Base-by-base conservation (phyloP, 345 rosid genomes). In the Syzygium oleosum region DNA sequence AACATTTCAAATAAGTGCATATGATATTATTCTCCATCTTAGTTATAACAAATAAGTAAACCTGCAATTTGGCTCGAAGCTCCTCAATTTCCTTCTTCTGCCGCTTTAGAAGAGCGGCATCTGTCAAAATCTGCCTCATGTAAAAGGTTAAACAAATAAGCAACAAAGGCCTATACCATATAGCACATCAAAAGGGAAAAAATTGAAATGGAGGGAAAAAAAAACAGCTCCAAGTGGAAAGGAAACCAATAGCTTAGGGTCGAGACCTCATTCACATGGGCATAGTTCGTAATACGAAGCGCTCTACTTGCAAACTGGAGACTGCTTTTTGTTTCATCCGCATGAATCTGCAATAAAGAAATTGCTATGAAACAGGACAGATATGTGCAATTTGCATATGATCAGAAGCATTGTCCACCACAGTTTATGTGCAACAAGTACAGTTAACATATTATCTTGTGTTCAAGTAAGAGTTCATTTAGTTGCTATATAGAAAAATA, bases 1-100 rank as follows among this genome's bases (percentile, higher is more conserved):
- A 56, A 41, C 51, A 65, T 38, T 84, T 31, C 29, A 90, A 83
- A 87, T 83, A 63, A 84, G 59, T 46, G 87, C 56, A 17, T 31
- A 16, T 8, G 12, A 73, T 38, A 38, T 73, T 73, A 49, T 38
- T 73, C 80, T 73, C 56, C n/a, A 79, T 79, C 21, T 53, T 61
- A 58, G 41, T 52, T 41, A 34, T 10, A 17, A 84, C 55, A 88
- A 55, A 73, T 63, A 34, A 29, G 65, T 88, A 38, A 87, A 94
- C 99, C 97, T 92, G 95, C 88, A 96, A 90, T 92, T 97, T 97
- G 88, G 96, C 96, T 87, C 98, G 94, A 91, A 97, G 99, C 92
- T 97, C 98, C 92, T 96, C 99, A 87, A 97, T 97, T 90, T 97
- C 99, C 91, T 95, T 97, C 94, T 97, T 97, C 88, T 96, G 99